These are phyloP conservation scores for Microcos paniculata DNA, from an alignment of 345 rosid genomes.

Conservation along the genomic window DNA sequence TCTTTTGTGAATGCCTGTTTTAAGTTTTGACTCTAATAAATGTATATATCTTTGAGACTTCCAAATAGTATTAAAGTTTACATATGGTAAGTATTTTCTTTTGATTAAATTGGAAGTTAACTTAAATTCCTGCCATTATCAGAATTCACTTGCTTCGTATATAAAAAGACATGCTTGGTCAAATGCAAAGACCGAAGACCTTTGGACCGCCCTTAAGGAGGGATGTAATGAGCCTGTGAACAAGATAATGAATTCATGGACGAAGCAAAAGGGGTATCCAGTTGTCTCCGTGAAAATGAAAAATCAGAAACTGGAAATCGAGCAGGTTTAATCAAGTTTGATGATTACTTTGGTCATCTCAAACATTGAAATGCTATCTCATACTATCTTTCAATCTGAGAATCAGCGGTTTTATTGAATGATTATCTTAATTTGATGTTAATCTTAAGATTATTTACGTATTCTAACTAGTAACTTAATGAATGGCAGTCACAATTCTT, in stretches of 20 bases:
- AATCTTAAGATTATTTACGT: too few species aligned
- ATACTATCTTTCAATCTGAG: background rate
- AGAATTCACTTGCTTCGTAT: conserved; percentile 92
- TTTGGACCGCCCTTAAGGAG: conserved; percentile 85
- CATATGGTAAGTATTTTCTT: background rate
- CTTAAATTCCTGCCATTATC: conserved; percentile 23
- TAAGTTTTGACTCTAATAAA: background rate
- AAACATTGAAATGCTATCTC: background rate
- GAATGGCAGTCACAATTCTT: conserved; percentile 77
- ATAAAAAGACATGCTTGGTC: conserved; percentile 69
- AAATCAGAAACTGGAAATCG: conserved; percentile 72
- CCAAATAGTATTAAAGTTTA: background rate
- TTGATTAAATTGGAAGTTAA: background rate
- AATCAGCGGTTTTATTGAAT: background rate
- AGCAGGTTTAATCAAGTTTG: conserved; percentile 58
- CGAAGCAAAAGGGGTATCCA: conserved; percentile 87
- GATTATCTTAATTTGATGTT: conserved; percentile 2
- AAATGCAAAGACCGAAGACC: conserved; percentile 88
- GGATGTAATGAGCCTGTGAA: conserved; percentile 82
- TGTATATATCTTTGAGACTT: conserved; percentile 5
- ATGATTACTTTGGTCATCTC: background rate
- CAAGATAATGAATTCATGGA: conserved; percentile 93
- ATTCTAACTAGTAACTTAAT: conserved; percentile 23
- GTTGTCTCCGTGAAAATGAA: conserved; percentile 69
- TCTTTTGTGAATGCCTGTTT: background rate